A percentile compares a stretch with the other conserved stretches of the same genome.
Evolutionary conservation across 2,329 filamentous ascomycete species (phyloP).

Genomic region (Alternaria arborescens): DNA sequence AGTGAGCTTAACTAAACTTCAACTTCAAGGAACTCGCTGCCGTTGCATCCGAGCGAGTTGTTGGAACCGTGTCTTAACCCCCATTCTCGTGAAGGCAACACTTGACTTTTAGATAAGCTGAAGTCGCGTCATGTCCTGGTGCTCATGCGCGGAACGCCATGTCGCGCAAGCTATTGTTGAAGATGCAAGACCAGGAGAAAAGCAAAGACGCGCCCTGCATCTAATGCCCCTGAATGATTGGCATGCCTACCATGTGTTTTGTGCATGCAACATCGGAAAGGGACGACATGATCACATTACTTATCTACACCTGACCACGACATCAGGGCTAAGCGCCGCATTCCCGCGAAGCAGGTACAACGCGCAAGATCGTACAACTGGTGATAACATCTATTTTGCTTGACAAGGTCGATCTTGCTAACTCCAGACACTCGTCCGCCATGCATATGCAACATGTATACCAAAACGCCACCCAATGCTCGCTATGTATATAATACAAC

Average conservation of each 20-base stretch:
- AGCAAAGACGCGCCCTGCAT: background rate
- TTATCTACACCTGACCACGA: background rate
- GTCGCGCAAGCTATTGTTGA: background rate
- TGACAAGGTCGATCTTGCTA: background rate
- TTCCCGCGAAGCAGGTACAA: too few relatives aligned
- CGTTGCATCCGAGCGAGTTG: background rate
- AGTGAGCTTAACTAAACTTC: conserved; percentile 33
- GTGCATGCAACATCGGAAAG: background rate
- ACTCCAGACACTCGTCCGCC: background rate
- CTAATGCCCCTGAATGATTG: background rate
- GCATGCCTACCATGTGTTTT: background rate
- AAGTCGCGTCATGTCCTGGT: background rate
- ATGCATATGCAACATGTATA: conserved; percentile 12
- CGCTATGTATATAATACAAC: conserved; percentile 25
- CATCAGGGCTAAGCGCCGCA: background rate
- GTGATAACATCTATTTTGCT: background rate
- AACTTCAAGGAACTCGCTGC: background rate
- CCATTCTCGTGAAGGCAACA: background rate
- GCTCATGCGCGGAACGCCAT: background rate
- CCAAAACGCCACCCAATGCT: conserved; percentile 30
- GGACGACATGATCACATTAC: background rate
- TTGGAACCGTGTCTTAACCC: background rate
- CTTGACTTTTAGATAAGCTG: background rate
- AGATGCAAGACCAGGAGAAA: background rate
- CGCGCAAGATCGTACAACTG: background rate